Evolutionary conservation across 805 yeast genomes (phyloP), one percentile per base, ranked within the genome.

Genomic region (Blastobotrys attinorum): DNA sequence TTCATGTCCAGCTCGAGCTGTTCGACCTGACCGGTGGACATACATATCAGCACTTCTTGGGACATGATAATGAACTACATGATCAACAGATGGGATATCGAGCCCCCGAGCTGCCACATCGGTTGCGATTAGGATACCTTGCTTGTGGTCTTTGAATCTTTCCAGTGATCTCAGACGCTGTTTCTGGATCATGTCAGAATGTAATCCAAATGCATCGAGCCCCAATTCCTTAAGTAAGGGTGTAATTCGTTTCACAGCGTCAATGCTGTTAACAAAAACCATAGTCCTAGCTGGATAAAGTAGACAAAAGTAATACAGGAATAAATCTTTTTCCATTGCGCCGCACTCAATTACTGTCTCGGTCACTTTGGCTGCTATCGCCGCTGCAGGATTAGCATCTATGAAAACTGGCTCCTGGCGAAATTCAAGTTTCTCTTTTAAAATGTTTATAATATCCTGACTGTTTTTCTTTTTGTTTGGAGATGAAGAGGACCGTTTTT

Each of bases 101-200:
- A 92, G 72, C 47, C 98, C 98, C 70, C 98, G 77, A 3, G 98
- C 98, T 2, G 98, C 98, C 37, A 92, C 97, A 64, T 92, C 98
- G 3, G 97, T 87, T 1, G 97, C 96, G 42, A 92, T 75, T 44
- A 92, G 69, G 2, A 89, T 72, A 18, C 75, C 73, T 39, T 70
- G 64, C 4, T 66, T 63, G 1, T 46, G 60, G 20, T 49, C 57
- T 51, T 73, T 76, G 69, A 88, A 90, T 48, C 81, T 74, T 64
- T 92, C 98, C 55, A 92, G 67, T 2, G 90, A 77, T 53, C 89
- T 74, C 54, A 92, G 67, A 58, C 99, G 77, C 60, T 87, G 96
- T 57, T 89, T 90, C 61, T 92, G 99, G 37, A 84, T 75, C 97
- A 92, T 90, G 18, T 88, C 80, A 2, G 97, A 89, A 60, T 92